Conservation (phyloP, 2,329 filamentous ascomycete species). For the Hypoxylon sp. region DNA sequence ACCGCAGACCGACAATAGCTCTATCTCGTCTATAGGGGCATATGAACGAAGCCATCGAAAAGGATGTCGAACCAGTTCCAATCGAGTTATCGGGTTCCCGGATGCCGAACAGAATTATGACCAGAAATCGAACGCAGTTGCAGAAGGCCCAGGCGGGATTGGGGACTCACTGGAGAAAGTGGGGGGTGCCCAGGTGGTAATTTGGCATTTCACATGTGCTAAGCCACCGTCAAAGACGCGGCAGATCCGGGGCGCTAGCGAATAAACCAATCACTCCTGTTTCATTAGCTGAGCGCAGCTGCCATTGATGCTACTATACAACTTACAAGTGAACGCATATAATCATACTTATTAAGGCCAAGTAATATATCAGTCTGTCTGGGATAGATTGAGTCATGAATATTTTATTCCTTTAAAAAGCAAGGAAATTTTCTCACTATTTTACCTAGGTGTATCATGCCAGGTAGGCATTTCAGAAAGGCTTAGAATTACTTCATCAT, state of each 20-base stretch:
- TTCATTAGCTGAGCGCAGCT: constrained; percentile 11
- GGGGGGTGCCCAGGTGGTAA: constrained; percentile 9
- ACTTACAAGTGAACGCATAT: constrained; percentile 5
- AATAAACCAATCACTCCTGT: constrained; percentile 25
- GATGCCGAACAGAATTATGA: constrained; percentile 22
- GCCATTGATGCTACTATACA: not conserved
- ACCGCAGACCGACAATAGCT: constrained; percentile 21
- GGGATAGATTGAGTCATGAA: not conserved
- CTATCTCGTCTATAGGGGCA: constrained; percentile 33
- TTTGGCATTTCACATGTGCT: constrained; percentile 32
- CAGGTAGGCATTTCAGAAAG: no score
- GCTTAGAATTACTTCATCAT: no score
- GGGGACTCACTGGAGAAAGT: constrained; percentile 17
- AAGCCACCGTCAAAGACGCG: constrained; percentile 37
- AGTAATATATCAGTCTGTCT: not conserved
- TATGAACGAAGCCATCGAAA: constrained; percentile 45
- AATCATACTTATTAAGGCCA: constrained; percentile 1
- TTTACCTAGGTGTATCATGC: not conserved
- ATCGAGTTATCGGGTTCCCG: constrained; percentile 24
- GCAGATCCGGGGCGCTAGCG: constrained; percentile 34
- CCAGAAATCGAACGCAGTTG: constrained; percentile 2
- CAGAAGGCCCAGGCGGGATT: constrained; percentile 17
- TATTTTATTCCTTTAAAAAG: not conserved
- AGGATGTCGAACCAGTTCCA: constrained; percentile 16
- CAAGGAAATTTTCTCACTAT: not conserved